Evolutionary conservation across 78 protist species (phyloP), one percentile per base, ranked within the genome.

Genomic region (Dictyostelium purpureum): DNA sequence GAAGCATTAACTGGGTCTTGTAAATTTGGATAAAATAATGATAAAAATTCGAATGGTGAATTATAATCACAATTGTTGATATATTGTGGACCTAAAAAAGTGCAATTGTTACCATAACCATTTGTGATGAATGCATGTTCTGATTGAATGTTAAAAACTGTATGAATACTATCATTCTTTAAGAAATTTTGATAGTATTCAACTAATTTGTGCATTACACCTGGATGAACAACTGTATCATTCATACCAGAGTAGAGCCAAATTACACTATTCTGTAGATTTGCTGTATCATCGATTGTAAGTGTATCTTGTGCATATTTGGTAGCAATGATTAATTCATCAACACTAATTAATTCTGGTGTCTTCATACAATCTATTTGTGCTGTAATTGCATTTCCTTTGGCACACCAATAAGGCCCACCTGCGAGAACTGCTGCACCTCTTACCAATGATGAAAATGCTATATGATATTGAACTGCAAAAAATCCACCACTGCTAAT

Each of bases 61-160:
- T 90, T 90, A 6, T 52, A 73, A 35, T 54, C 28, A 77, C 97
- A 96, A 19, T 96, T 94, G 35, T 96, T 95, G 4, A 96, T 96
- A 37, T 90, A 96, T n/a, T 88, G 94, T 5, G 79, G 87, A 21
- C 96, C 97, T 2, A 90, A 40, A 37, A 49, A 90, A 49, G 47
- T 49, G 47, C 97, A 96, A 18, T 11, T 19, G 28, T 85, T 75
- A 10, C 97, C 95, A 81, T 18, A 94, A 19, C 26, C 28, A 31
- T 66, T 77, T 10, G 95, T 94, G 6, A 87, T 51, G 69, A 63
- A 93, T 6, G 89, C 37, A n/a, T 95, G 95, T 69, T 77, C 92
- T 6, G 95, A 43, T 54, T 88, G 94, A 35, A 87, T 49, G 61
- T 69, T 45, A 38, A 31, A 74, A 2, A 63, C 61, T 0, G 91